Conservation (phyloP, 805 yeast species). For the Trichomonascus vanleenenianus region DNA sequence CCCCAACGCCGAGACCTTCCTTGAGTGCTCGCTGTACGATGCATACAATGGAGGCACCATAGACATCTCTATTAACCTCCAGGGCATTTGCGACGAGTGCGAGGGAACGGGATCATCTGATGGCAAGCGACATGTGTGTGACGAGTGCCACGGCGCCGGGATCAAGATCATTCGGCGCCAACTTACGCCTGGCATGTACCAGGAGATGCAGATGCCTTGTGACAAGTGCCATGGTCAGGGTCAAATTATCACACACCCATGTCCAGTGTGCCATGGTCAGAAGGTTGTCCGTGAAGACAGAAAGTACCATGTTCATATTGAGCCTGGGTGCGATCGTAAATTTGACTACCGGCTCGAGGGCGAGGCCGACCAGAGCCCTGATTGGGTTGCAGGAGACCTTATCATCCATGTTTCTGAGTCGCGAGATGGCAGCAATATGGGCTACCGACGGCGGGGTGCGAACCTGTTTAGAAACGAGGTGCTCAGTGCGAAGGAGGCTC, state of each 20-base stretch:
- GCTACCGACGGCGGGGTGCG: slow-evolving; percentile 73
- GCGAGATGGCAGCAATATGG: slow-evolving; percentile 47
- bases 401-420: slow-evolving; percentile 54
- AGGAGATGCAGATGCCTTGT: slow-evolving; percentile 73
- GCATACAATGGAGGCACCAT: slow-evolving; percentile 61
- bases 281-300: slow-evolving; percentile 53
- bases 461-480: slow-evolving; percentile 77
- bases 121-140: slow-evolving; percentile 59
- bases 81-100: slow-evolving; percentile 69
- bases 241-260: slow-evolving; percentile 49
- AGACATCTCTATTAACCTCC: slow-evolving; percentile 58
- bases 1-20: slow-evolving; percentile 47
- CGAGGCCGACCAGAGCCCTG: slow-evolving; percentile 82
- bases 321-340: slow-evolving; percentile 63
- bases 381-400: slow-evolving; percentile 74
- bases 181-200: slow-evolving; percentile 85
- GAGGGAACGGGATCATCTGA: slow-evolving; percentile 82
- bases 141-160: slow-evolving; percentile 71
- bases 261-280: slow-evolving; percentile 63
- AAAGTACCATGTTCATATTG: slow-evolving; percentile 51
- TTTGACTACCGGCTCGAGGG: slow-evolving; percentile 54
- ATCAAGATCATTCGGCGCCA: slow-evolving; percentile 56
- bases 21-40: slow-evolving; percentile 54
- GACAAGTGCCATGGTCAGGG: slow-evolving; percentile 79
- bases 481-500: slow-evolving; percentile 62